Evolutionary conservation across 805 yeast genomes (phyloP).

Genomic region (Brettanomyces bruxellensis): DNA sequence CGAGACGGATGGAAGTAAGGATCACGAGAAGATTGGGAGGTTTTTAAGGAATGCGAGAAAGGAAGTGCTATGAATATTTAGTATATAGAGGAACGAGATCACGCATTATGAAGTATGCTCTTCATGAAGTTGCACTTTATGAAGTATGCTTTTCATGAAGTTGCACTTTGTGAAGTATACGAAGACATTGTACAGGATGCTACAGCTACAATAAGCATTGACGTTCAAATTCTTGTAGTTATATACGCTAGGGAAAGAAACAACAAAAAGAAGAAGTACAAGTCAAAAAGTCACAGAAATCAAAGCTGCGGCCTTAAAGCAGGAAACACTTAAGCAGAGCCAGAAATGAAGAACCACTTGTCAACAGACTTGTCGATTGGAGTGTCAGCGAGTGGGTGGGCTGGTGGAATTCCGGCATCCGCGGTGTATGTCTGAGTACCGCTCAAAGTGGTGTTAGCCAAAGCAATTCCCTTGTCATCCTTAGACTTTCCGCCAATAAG

Average conservation of each 20-base stretch:
- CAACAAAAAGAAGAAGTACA: not conserved
- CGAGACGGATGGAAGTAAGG: conserved; percentile 72
- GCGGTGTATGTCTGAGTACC: conserved; percentile 46
- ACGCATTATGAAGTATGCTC: not conserved
- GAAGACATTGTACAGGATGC: too few species aligned
- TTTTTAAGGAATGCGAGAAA: conserved; percentile 49
- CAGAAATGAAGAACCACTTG: conserved; percentile 97
- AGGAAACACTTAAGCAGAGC: conserved; percentile 35
- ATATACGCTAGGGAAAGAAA: not conserved
- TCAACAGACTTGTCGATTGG: conserved; percentile 95
- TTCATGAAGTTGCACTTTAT: not conserved
- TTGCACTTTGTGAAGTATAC: too few species aligned
- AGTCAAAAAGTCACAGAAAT: not conserved
- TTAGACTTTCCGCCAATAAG: conserved; percentile 54
- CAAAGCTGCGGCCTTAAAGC: not conserved
- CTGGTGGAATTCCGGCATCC: conserved; percentile 54
- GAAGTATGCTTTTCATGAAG: too few species aligned
- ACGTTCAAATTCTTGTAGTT: not conserved
- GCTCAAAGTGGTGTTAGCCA: conserved; percentile 67
- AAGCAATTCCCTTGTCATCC: conserved; percentile 57
- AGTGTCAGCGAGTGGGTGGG: conserved; percentile 68
- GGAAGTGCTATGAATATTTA: not conserved
- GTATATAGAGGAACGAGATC: too few species aligned
- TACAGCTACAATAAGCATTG: not conserved
- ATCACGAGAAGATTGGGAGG: conserved; percentile 44